Evolutionary conservation across 345 rosid species (phyloP).

Genomic region (Crucihimalaya himalaica): DNA sequence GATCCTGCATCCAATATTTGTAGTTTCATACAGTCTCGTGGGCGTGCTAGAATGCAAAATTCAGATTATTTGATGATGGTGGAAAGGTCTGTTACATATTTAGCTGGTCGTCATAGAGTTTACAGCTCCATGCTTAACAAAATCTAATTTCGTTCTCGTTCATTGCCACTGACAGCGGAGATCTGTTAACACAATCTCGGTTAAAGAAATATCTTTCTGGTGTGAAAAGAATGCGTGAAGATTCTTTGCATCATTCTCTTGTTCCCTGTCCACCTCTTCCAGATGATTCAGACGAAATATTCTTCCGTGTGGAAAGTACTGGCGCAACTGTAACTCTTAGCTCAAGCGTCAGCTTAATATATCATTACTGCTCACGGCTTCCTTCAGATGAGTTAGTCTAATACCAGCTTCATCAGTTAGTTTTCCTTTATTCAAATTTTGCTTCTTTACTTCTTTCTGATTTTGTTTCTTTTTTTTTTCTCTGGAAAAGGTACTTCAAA

Average conservation of each 20-base stretch:
- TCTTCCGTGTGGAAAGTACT: conserved; percentile 58
- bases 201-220: conserved; percentile 60
- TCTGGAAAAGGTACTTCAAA: conserved; percentile 76
- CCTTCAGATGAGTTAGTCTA: conserved; percentile 82
- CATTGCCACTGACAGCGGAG: conserved; percentile 50
- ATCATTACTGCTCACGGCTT: conserved; percentile 83
- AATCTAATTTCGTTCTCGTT: neutral
- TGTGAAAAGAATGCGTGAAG: conserved; percentile 72
- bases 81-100: conserved; percentile 46
- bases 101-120: neutral
- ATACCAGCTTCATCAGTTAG: conserved; percentile 7
- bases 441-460: neutral
- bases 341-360: conserved; percentile 66
- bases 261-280: conserved; percentile 57
- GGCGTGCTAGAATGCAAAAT: conserved; percentile 89
- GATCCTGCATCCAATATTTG: conserved; percentile 78
- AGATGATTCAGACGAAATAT: conserved; percentile 41
- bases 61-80: conserved; percentile 85
- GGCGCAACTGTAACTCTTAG: conserved; percentile 59
- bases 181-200: conserved; percentile 50
- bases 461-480: conserved; percentile 10
- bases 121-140: conserved; percentile 1
- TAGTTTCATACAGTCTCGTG: conserved; percentile 97
- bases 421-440: neutral
- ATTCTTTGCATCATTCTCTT: conserved; percentile 59